A percentile compares a stretch with the other conserved stretches of the same genome.
Conservation (phyloP, 495 filamentous ascomycete species). For the Penicillium canescens region DNA sequence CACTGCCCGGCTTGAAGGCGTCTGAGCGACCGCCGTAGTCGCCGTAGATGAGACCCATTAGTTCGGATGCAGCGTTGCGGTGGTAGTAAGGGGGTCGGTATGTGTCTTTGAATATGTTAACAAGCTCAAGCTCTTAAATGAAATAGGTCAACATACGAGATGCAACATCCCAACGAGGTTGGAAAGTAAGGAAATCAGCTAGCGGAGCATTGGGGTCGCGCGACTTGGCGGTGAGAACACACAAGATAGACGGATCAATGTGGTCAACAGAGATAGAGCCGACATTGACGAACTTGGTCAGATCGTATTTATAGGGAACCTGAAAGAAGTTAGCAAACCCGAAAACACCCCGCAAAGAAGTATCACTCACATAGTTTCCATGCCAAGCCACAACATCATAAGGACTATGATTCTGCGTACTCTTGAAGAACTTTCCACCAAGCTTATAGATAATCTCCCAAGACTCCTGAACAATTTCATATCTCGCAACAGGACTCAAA, state of each 20-base stretch:
- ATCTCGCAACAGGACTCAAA: conserved; percentile 41
- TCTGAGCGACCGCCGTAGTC: conserved; percentile 54
- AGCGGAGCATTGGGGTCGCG: conserved; percentile 42
- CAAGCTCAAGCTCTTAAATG: background rate
- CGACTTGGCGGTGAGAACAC: conserved; percentile 49
- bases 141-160: conserved; percentile 30
- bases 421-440: conserved; percentile 50
- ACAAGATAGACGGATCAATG: conserved; percentile 54
- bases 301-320: conserved; percentile 51
- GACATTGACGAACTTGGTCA: conserved; percentile 53
- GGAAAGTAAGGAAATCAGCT: conserved; percentile 52
- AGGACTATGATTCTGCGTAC: conserved; percentile 48
- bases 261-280: conserved; percentile 53
- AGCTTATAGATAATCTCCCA: conserved; percentile 55
- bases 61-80: conserved; percentile 49
- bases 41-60: conserved; percentile 56
- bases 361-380: conserved; percentile 45
- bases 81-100: conserved; percentile 53
- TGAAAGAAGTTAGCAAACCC: conserved; percentile 13
- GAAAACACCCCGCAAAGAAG: background rate
- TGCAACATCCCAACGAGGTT: conserved; percentile 50
- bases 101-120: conserved; percentile 32
- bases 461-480: conserved; percentile 38
- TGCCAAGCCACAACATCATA: conserved; percentile 58
- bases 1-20: conserved; percentile 58